Evolutionary conservation across 805 yeast genomes (phyloP), one percentile per base, ranked within the genome.

Genomic region (Starmerella potacharoeniae): DNA sequence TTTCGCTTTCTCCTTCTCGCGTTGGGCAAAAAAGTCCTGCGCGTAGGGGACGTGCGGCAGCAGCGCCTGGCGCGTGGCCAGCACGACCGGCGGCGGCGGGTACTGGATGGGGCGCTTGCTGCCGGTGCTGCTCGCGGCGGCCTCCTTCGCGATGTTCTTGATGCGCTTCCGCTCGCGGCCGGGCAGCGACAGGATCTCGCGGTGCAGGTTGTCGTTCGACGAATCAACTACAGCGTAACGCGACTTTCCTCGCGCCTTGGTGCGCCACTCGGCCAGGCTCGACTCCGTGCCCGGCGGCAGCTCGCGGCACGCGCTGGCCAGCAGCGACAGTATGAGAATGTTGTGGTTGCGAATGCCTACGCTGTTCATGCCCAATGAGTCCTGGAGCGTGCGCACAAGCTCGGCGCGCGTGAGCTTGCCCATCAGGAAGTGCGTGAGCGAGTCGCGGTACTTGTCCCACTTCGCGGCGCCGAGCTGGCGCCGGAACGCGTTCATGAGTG

Each of bases 371-470:
- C 74, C 76, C 17, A 89, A 72, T 31, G 86, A 72, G n/a, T 77
- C 77, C 45, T 74, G 73, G 35, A 87, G 73, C 49, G 75, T 81
- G 13, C 73, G 71, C 58, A 80, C 79, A 54, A 91, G 73, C 68
- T 91, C 98, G 22, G 69, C 68, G 49, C 96, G 75, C 10, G 95
- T 84, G 17, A 89, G 72, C 66, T 82, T 84, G 5, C 66, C 66
- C 64, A 62, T 68, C 40, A 91, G 73, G 63, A 89, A 91, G 52
- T 78, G 72, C 51, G 91, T 81, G 29, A 93, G 76, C 5, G 86
- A 76, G 54, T 82, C 84, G 59, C 95, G 90, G 68, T 91, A 91
- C 56, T 77, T 77, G 58, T 84, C 91, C 98, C 98, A 91, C 49
- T 80, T 78, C 46, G 47, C 30, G 11, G 76, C 73, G 2, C 96